Evolutionary conservation across 1,139 yeast species (phyloP).

Genomic region (Yamadazyma taylorii): DNA sequence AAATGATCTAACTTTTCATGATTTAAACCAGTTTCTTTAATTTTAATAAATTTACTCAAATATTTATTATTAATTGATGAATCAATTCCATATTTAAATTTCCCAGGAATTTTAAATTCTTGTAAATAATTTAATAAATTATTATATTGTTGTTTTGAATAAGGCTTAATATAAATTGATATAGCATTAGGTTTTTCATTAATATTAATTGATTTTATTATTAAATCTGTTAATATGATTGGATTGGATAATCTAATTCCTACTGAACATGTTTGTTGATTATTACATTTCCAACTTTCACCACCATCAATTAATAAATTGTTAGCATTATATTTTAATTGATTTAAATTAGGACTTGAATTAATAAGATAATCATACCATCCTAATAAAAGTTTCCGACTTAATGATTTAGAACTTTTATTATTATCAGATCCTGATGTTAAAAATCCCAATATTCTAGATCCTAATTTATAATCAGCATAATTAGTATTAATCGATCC

Average conservation of each 20-base stretch:
- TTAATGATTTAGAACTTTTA: conserved; percentile 15
- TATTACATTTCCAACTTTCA: conserved; percentile 34
- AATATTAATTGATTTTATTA: conserved; percentile 22
- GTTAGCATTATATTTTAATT: conserved; percentile 41
- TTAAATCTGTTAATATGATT: conserved; percentile 37
- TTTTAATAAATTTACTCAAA: conserved; percentile 32
- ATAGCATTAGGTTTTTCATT: conserved; percentile 15
- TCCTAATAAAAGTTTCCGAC: conserved; percentile 34
- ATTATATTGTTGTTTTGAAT: conserved; percentile 11
- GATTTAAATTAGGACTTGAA: conserved; percentile 23
- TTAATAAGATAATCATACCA: conserved; percentile 40
- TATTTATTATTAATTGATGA: conserved; percentile 21
- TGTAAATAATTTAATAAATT: conserved; percentile 23
- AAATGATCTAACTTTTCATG: conserved; percentile 27
- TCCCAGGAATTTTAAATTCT: conserved; percentile 15
- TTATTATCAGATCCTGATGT: conserved; percentile 21
- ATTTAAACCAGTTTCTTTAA: conserved; percentile 25
- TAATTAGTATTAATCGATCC: conserved; percentile 41
- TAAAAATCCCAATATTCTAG: conserved; percentile 44
- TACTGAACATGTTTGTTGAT: conserved; percentile 27
- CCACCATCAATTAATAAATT: conserved; percentile 39
- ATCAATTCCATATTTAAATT: conserved; percentile 5
- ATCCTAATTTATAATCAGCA: conserved; percentile 42
- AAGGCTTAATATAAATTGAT: conserved; percentile 35
- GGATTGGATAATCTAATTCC: conserved; percentile 38